Evolutionary conservation across 768 basidiomycete species (phyloP), one percentile per base, ranked within the genome.

Genomic region (Gymnopilus junonius): DNA sequence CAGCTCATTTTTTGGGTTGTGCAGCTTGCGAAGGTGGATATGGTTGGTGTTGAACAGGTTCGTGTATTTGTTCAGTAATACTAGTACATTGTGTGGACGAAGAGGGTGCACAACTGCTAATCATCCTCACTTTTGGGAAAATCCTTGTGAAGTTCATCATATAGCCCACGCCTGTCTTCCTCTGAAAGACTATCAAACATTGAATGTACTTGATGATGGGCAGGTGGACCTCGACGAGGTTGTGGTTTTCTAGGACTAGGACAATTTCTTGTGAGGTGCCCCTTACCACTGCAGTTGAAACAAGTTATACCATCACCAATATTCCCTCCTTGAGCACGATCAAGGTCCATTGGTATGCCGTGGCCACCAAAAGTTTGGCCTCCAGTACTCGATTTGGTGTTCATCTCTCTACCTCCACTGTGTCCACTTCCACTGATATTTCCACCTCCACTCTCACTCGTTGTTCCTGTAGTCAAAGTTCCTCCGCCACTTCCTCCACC

Each of bases 201-300:
- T 7, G 8, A 29, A 2, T 42, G 40, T 20, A 58, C 25, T 20
- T 29, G 11, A 25, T 8, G 8, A 32, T 27, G 40, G 5, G 23
- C 40, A 12, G 40, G 57, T 6, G 20, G 42, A n/a, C n/a, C n/a
- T 12, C 37, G 25, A 40, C 35, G 45, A 48, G 21, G 34, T 61
- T 17, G 53, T 10, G 39, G 53, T 11, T 32, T n/a, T n/a, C n/a
- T n/a, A n/a, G n/a, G n/a, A n/a, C n/a, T n/a, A n/a, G n/a, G 60
- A 23, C 60, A 62, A 27, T 55, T 56, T 7, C 60, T 35, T 4
- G 60, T 25, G 32, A 62, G 32, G 34, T 62, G 60, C 6, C 60
- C 60, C 7, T 32, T 31, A 8, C 27, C 53, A 2, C 32, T 20
- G 32, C 60, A 58, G 23, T 45, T 46, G 20, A 15, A 58, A 20